Conservation (phyloP, 768 basidiomycete species). For the Pulveroboletus frians region DNA sequence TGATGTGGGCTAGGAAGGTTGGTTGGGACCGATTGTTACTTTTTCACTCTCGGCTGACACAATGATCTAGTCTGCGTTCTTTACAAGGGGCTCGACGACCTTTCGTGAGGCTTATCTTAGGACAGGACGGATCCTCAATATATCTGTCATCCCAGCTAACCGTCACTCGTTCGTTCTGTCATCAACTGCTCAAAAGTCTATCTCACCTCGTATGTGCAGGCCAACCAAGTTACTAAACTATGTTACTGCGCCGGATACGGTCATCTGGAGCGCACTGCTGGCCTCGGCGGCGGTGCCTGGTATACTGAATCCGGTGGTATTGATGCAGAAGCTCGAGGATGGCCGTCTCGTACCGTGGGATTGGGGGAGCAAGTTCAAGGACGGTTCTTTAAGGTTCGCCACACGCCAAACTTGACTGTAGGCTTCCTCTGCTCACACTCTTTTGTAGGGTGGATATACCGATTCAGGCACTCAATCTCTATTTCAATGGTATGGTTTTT, state of each 20-base stretch:
- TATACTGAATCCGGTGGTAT: slow-evolving; percentile 89
- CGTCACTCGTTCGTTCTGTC: slow-evolving; percentile 63
- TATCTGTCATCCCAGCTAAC: slow-evolving; percentile 89
- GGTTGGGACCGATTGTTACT: slow-evolving; percentile 2
- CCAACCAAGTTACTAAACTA: slow-evolving; percentile 96
- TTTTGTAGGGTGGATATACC: slow-evolving; percentile 84
- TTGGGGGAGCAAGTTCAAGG: slow-evolving; percentile 92
- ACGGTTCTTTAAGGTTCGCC: slow-evolving; percentile 76
- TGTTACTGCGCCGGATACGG: slow-evolving; percentile 89
- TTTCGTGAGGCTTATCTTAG: slow-evolving; percentile 92
- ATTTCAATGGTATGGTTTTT: slow-evolving; percentile 64
- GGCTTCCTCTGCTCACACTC: not conserved
- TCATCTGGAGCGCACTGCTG: slow-evolving; percentile 76
- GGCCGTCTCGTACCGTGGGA: slow-evolving; percentile 87
- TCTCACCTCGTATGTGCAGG: slow-evolving; percentile 34
- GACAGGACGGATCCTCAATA: slow-evolving; percentile 90
- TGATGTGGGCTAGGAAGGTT: slow-evolving; percentile 88
- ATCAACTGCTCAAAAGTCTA: not conserved
- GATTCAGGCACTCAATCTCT: slow-evolving; percentile 79
- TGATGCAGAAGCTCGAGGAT: slow-evolving; percentile 86
- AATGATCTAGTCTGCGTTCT: slow-evolving; percentile 65
- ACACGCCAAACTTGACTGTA: not conserved
- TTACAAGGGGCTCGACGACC: slow-evolving; percentile 89
- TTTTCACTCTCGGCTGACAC: not conserved
- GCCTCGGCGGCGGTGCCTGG: slow-evolving; percentile 95